Conservation (phyloP, 2,329 filamentous ascomycete genomes). For the Aspergillus candidus region DNA sequence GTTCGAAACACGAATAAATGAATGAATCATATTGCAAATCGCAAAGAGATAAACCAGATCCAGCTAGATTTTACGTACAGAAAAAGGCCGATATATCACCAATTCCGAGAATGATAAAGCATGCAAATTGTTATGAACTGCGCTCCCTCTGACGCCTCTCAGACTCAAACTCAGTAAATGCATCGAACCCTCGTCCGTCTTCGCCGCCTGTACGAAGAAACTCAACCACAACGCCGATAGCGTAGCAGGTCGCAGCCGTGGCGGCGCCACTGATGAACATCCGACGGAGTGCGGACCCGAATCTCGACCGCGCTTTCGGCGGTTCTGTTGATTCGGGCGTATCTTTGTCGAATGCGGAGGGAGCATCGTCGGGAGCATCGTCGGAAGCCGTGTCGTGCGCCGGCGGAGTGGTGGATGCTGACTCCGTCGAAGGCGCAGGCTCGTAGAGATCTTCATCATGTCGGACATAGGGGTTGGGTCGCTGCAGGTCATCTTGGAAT, state of each 20-base stretch:
- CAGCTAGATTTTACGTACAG: too few relatives aligned
- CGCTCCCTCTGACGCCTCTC: conserved; percentile 25
- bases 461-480: too few relatives aligned
- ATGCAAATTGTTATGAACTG: not conserved
- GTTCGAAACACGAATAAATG: too few relatives aligned
- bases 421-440: too few relatives aligned
- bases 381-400: too few relatives aligned
- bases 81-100: too few relatives aligned
- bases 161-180: conserved; percentile 35
- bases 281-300: conserved; percentile 22
- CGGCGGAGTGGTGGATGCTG: too few relatives aligned
- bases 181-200: conserved; percentile 34
- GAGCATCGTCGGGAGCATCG: conserved; percentile 8
- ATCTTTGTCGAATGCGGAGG: not conserved
- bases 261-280: conserved; percentile 31
- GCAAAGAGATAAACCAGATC: too few relatives aligned
- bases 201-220: conserved; percentile 38
- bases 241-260: conserved; percentile 37
- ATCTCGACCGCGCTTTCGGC: conserved; percentile 8
- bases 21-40: too few relatives aligned
- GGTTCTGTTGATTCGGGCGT: not conserved
- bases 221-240: conserved; percentile 35
- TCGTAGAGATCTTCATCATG: too few relatives aligned
- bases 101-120: too few relatives aligned
- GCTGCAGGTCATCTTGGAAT: not conserved